phyloP scores from a whole-genome alignment of 73 alveolate genomes.

The Uronychia binucleata region DNA sequence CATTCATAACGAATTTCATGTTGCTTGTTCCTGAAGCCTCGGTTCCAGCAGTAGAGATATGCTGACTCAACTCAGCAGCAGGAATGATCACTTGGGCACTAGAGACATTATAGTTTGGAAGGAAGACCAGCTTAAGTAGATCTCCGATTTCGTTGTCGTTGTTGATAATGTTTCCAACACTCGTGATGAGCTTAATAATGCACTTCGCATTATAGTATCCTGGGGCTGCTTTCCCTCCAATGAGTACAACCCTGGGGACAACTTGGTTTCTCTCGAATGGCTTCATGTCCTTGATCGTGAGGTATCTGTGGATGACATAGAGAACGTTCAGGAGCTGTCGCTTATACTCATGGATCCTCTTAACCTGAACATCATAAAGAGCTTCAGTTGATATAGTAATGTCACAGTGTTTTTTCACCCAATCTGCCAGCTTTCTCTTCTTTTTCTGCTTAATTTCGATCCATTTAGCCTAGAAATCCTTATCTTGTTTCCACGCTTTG shows the following conservation, averaged over 20 bases:
- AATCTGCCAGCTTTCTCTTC: constrained; percentile 75
- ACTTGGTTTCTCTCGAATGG: constrained; percentile 70
- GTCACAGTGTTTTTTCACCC: constrained; percentile 80
- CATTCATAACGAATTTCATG: constrained; percentile 98
- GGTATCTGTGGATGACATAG: constrained; percentile 82
- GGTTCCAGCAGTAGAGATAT: constrained; percentile 98
- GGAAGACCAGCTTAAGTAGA: constrained; percentile 86
- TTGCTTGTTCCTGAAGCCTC: constrained; percentile 97
- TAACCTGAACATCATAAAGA: constrained; percentile 80
- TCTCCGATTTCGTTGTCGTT: constrained; percentile 92
- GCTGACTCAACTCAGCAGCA: constrained; percentile 97
- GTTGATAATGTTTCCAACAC: constrained; percentile 89
- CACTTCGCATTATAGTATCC: constrained; percentile 97
- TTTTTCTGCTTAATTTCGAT: constrained; percentile 73
- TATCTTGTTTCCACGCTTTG: constrained; percentile 58
- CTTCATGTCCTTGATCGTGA: constrained; percentile 73
- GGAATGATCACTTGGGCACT: constrained; percentile 98
- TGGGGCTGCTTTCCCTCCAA: constrained; percentile 99
- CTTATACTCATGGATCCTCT: constrained; percentile 98
- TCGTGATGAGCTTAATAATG: constrained; percentile 94
- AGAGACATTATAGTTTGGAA: constrained; percentile 96
- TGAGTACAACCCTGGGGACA: constrained; percentile 84
- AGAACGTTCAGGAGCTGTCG: constrained; percentile 93
- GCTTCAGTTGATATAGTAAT: constrained; percentile 66
- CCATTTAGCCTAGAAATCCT: constrained; percentile 67